These are phyloP conservation scores for Omphalea diandra DNA, from an alignment of 441 rosid species.

Conservation along the genomic window DNA sequence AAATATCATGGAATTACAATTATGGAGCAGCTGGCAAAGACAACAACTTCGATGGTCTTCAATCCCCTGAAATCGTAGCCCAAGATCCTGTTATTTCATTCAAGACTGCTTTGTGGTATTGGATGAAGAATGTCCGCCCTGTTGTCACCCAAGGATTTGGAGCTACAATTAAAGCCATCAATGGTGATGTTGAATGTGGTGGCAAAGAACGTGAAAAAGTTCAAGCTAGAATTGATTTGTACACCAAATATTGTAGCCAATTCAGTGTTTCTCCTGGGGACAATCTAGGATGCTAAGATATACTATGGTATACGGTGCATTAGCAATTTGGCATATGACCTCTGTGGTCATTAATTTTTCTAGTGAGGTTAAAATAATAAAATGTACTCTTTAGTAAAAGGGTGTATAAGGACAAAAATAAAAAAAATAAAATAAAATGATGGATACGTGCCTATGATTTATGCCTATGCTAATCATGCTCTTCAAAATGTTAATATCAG, in stretches of 20 bases:
- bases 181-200: constrained; percentile 39
- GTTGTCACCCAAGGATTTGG: constrained; percentile 44
- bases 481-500: too few species aligned
- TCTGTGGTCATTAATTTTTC: too few species aligned
- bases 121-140: constrained; percentile 41
- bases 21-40: constrained; percentile 31
- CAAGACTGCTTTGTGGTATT: constrained; percentile 53
- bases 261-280: constrained; percentile 36
- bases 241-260: constrained; percentile 36
- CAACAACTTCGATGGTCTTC: constrained; percentile 32
- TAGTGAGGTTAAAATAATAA: too few species aligned
- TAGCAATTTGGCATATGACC: too few species aligned
- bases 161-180: constrained; percentile 42
- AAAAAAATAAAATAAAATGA: too few species aligned
- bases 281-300: constrained; percentile 18
- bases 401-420: too few species aligned
- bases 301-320: too few species aligned
- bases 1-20: constrained; percentile 36
- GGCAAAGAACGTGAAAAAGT: constrained; percentile 25
- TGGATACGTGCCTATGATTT: too few species aligned
- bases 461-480: too few species aligned
- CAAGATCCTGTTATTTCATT: constrained; percentile 36
- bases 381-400: too few species aligned
- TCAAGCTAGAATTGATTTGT: constrained; percentile 34
- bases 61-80: constrained; percentile 45